Percentiles rank a stretch among this genome's conserved stretches.
Conservation (phyloP, 225 moss, liverwort and hornwort genomes). For the Antitrichia curtipendula region DNA sequence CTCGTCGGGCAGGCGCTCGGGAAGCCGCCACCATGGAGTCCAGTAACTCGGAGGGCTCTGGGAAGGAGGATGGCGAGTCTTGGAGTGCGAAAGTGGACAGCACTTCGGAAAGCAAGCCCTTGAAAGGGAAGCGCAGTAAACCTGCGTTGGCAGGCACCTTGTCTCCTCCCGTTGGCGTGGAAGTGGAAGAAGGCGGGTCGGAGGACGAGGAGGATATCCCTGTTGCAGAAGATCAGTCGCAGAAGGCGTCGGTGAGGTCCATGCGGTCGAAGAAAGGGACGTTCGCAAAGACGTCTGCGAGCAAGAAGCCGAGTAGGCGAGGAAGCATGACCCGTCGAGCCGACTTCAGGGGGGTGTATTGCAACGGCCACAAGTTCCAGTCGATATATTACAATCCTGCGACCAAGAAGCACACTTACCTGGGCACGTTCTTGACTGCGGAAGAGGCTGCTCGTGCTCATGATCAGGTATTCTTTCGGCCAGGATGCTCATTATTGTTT, state of each 20-base stretch:
- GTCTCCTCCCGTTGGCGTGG: background rate
- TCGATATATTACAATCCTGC: conserved; percentile 75
- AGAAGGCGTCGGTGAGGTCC: conserved; percentile 9
- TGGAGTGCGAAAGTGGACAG: conserved; percentile 14
- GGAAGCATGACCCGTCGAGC: conserved; percentile 47
- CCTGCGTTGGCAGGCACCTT: background rate
- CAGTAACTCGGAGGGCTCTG: conserved; percentile 31
- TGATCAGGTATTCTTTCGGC: conserved; percentile 1
- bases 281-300: background rate
- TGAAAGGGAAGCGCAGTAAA: conserved; percentile 35
- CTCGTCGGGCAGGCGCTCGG: conserved; percentile 26
- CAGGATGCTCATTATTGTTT: background rate
- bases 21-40: conserved; percentile 27
- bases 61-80: conserved; percentile 16
- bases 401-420: conserved; percentile 67
- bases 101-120: conserved; percentile 2
- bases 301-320: conserved; percentile 25
- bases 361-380: conserved; percentile 80
- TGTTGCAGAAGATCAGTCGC: background rate
- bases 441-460: conserved; percentile 80
- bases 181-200: background rate
- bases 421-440: conserved; percentile 69
- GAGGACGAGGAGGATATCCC: conserved; percentile 4
- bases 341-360: conserved; percentile 71
- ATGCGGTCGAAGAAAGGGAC: conserved; percentile 36